Evolutionary conservation across 2,329 filamentous ascomycete species (phyloP).

Genomic region (Pseudocercospora vitis): DNA sequence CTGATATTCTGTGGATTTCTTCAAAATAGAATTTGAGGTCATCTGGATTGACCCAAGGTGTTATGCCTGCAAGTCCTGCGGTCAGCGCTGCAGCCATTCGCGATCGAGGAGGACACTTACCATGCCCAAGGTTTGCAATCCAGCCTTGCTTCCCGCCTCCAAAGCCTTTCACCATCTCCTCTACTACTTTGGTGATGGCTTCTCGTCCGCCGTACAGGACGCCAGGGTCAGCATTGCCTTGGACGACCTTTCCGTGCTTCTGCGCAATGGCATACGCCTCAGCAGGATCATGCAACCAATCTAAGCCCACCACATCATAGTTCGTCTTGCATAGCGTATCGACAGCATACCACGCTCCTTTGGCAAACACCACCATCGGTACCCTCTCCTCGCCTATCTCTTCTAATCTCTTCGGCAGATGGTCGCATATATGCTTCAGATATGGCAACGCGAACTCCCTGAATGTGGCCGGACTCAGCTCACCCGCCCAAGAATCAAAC

Average conservation of each 20-base stretch:
- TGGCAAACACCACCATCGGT: conserved; percentile 97
- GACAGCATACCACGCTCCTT: conserved; percentile 94
- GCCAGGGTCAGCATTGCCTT: conserved; percentile 95
- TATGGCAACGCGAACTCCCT: conserved; percentile 83
- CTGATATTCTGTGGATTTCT: conserved; percentile 68
- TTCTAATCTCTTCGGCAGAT: conserved; percentile 71
- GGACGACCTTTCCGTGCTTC: conserved; percentile 72
- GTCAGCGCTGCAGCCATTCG: conserved; percentile 19
- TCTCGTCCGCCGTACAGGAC: conserved; percentile 82
- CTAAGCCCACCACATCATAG: conserved; percentile 90
- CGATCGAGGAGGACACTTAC: conserved; percentile 52
- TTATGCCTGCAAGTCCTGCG: conserved; percentile 70
- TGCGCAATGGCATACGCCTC: conserved; percentile 76
- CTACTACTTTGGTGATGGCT: conserved; percentile 77
- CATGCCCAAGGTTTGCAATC: conserved; percentile 96
- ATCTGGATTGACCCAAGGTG: conserved; percentile 90
- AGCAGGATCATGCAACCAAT: conserved; percentile 89
- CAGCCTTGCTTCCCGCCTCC: conserved; percentile 81
- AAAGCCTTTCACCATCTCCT: conserved; percentile 86
- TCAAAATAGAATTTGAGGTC: conserved; percentile 91
- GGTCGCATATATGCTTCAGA: conserved; percentile 76
- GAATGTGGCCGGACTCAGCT: conserved; percentile 82
- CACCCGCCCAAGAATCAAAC: conserved; percentile 97
- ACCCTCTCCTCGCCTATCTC: conserved; percentile 76
- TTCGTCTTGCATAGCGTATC: conserved; percentile 83